Base-by-base conservation (phyloP, 202 grass and related monocot species). In the Tripidium arundinaceum region DNA sequence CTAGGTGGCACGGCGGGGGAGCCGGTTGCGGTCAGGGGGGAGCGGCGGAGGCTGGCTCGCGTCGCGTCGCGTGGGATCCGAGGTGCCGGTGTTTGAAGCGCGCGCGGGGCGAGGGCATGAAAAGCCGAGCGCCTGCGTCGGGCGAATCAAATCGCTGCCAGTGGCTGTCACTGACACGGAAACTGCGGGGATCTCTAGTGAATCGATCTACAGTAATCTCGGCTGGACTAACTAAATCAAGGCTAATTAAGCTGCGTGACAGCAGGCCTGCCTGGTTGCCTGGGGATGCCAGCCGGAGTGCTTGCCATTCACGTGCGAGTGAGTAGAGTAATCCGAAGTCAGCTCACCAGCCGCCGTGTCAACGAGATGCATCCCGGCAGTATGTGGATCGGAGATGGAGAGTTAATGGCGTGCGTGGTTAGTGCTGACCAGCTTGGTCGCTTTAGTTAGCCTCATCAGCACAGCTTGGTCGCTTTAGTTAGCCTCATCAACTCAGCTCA, bases 111-210 rank as follows among this genome's bases (percentile, higher is more conserved):
- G 61, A 41, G 62, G n/a, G 68, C 62, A 76, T 86, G 1, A 75
- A 61, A 81, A 61, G 61, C 55, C 34, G 77, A 81, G 49, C 41
- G 46, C 6, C 25, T 5, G 47, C 33, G 33, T 84, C 57, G 75
- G 27, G 16, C 62, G 70, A 74, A 74, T 62, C 80, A 19, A 52
- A 52, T 11, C 25, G 62, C 4, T 54, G 12, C 33, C 18, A 27
- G 46, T 39, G 28, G 58, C 4, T 57, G 77, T 16, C 62, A 18
- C 45, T 40, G 46, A n/a, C 62, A 11, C 10, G 63, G 34, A 55
- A 68, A 38, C 63, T 68, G 7, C 77, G 63, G 77, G 46, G 61
- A 78, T 79, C 77, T 68, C 76, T 6, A 67, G 62, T 39, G 63
- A 55, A 39, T 34, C 4, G 12, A 3, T 10, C 6, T 12, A 21